Conservation (phyloP, 768 basidiomycete species). For the Amanita rubescens region DNA sequence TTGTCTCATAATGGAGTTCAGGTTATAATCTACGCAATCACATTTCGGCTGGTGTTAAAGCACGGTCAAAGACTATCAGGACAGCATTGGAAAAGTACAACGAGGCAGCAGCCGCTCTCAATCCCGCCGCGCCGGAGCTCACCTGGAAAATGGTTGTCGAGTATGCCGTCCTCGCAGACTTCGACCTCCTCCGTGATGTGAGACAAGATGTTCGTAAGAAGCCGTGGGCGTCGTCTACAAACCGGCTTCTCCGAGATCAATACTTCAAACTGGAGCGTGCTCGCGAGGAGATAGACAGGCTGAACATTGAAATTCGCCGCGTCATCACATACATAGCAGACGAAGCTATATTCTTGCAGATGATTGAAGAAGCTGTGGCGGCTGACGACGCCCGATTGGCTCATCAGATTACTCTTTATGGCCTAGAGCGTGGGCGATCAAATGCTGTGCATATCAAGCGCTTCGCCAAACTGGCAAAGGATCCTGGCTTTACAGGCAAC, state of each 20-base stretch:
- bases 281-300: too few relatives aligned
- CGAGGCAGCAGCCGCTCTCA: conserved; percentile 13
- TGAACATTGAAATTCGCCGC: too few relatives aligned
- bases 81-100: conserved; percentile 19
- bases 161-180: conserved; percentile 18
- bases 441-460: too few relatives aligned
- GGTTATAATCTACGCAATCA: conserved; percentile 21
- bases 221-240: conserved; percentile 14
- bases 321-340: background rate
- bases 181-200: conserved; percentile 17
- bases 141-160: conserved; percentile 21
- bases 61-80: conserved; percentile 16
- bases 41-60: conserved; percentile 17
- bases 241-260: conserved; percentile 11
- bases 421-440: conserved; percentile 1
- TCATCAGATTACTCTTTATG: conserved; percentile 8
- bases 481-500: too few relatives aligned
- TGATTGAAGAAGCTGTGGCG: background rate
- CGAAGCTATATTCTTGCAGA: too few relatives aligned
- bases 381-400: conserved; percentile 7
- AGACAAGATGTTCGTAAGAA: conserved; percentile 12
- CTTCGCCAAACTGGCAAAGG: too few relatives aligned
- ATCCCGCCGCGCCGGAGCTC: conserved; percentile 11
- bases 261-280: conserved; percentile 10
- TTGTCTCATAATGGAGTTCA: background rate